These are phyloP conservation scores for Colletotrichum camelliae DNA, from an alignment of 2,329 filamentous ascomycete genomes.

Conservation along the genomic window DNA sequence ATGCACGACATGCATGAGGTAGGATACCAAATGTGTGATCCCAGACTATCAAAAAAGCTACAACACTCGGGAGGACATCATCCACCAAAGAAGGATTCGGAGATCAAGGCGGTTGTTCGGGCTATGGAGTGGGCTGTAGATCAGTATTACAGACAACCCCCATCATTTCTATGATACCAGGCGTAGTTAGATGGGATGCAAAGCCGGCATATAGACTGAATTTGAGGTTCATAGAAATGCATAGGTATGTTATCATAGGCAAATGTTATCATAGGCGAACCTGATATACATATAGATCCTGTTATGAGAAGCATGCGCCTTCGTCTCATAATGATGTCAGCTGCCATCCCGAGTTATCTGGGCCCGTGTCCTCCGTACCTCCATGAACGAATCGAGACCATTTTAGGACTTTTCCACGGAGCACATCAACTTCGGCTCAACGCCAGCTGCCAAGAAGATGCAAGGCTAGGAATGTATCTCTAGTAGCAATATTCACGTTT, in stretches of 20 bases:
- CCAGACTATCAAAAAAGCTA: slow-evolving; percentile 2
- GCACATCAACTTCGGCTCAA: not conserved
- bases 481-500: not conserved
- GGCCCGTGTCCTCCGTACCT: not conserved
- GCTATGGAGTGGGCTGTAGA: slow-evolving; percentile 20
- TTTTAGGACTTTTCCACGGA: not conserved
- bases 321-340: not conserved
- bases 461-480: not conserved
- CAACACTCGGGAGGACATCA: slow-evolving; percentile 12
- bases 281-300: not conserved
- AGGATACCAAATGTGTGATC: slow-evolving; percentile 5
- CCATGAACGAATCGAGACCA: fast-evolving
- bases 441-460: not conserved
- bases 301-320: not conserved
- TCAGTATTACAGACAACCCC: slow-evolving; percentile 4
- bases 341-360: not conserved
- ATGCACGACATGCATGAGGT: slow-evolving; percentile 19
- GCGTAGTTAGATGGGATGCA: not conserved
- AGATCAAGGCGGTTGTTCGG: slow-evolving; percentile 10
- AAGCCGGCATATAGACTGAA: not conserved
- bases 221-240: not conserved
- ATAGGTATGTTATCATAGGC: not conserved
- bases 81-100: slow-evolving; percentile 2
- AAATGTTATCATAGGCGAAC: too few relatives aligned
- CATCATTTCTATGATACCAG: not conserved